Conservation (phyloP, 2,329 filamentous ascomycete species). For the Neocatenulostroma microsporum region DNA sequence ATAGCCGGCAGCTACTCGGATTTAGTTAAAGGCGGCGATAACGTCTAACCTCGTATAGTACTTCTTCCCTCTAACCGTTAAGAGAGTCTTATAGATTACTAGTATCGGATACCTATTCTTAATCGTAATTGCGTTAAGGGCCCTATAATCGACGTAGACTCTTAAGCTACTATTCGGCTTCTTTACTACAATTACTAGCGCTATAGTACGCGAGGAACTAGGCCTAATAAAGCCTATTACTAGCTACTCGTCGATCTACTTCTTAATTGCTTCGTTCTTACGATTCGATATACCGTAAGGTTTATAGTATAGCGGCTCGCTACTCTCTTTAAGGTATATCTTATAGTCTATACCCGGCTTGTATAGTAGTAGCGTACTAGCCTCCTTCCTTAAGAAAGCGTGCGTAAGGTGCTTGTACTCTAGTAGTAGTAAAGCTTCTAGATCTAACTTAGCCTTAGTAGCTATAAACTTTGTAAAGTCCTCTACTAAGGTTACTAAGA, state of each 20-base stretch:
- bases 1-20: neutral
- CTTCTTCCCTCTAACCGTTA: neutral
- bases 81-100: neutral
- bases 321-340: neutral
- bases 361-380: no score
- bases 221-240: neutral
- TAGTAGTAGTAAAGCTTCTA: no score
- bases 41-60: slow-evolving; percentile 1
- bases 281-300: neutral
- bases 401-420: no score
- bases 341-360: no score
- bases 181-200: slow-evolving; percentile 1
- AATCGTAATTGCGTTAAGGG: slow-evolving; percentile 2
- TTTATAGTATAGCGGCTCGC: neutral
- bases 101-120: slow-evolving; percentile 2
- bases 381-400: no score
- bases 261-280: no score
- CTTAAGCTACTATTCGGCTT: neutral
- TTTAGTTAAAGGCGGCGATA: neutral
- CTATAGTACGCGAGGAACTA: no score
- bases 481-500: no score
- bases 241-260: neutral
- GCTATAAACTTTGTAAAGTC: no score
- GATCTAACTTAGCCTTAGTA: no score
- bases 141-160: neutral